A percentile compares a stretch with the other conserved stretches of the same genome.
phyloP scores from a whole-genome alignment of 257 asterid species.

The Gynochthodes officinalis region DNA sequence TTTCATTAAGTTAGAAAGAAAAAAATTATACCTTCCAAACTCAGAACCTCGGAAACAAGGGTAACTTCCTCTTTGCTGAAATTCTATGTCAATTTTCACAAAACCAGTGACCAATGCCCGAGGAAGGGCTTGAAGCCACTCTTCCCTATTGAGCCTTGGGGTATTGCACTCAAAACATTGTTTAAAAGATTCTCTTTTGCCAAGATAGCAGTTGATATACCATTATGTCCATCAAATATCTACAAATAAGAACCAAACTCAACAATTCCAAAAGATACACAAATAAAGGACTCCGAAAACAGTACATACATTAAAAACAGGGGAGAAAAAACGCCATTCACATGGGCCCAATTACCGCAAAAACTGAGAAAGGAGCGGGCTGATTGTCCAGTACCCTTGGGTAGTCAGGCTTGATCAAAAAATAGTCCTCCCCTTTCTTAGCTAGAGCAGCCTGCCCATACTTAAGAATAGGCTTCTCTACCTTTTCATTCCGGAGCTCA shows the following conservation, averaged over 20 bases:
- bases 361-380: conserved; percentile 66
- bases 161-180: conserved; percentile 84
- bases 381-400: conserved; percentile 60
- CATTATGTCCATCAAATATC: no score
- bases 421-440: conserved; percentile 91
- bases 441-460: conserved; percentile 80
- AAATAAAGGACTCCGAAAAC: no score
- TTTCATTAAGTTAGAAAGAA: no score
- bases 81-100: no score
- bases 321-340: neutral
- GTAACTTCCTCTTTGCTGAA: no score
- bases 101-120: no score
- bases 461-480: conserved; percentile 62
- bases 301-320: no score
- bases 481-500: conserved; percentile 63
- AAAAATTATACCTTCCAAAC: no score
- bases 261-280: no score
- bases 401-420: conserved; percentile 57
- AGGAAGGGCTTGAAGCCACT: conserved; percentile 96
- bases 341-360: conserved; percentile 48
- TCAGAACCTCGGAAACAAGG: no score
- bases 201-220: conserved; percentile 91
- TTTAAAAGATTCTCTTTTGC: conserved; percentile 76
- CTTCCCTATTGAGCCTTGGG: conserved; percentile 70
- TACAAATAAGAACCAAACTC: no score